phyloP scores from a whole-genome alignment of 2,329 filamentous ascomycete genomes.

The Hypoxylon sp. region DNA sequence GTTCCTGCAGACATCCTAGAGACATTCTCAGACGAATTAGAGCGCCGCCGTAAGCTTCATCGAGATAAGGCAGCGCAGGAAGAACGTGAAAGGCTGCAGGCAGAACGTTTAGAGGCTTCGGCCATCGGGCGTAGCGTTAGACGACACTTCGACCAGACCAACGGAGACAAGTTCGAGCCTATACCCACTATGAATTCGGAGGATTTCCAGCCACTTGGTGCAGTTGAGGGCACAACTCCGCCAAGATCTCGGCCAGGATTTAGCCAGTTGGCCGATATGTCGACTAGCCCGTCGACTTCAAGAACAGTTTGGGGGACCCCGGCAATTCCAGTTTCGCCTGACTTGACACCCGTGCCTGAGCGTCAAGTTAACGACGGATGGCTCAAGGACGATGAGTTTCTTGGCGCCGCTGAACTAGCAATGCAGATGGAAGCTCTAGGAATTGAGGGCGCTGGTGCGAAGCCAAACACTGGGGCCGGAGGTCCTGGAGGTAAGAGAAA shows the following conservation, averaged over 20 bases:
- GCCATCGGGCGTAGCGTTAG: constrained; percentile 71
- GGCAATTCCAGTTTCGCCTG: constrained; percentile 73
- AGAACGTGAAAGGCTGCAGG: constrained; percentile 85
- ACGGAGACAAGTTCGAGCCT: constrained; percentile 59
- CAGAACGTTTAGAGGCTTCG: constrained; percentile 83
- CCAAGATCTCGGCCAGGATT: constrained; percentile 74
- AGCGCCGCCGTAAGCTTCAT: constrained; percentile 81
- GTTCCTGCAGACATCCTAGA: constrained; percentile 82
- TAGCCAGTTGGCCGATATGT: constrained; percentile 79
- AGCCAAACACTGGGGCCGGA: constrained; percentile 45
- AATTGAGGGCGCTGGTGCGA: constrained; percentile 52
- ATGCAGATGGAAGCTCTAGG: constrained; percentile 71
- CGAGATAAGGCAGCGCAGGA: constrained; percentile 87
- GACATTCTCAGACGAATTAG: constrained; percentile 82
- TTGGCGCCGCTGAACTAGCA: constrained; percentile 72
- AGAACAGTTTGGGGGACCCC: constrained; percentile 95
- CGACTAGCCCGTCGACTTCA: constrained; percentile 81
- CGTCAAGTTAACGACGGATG: constrained; percentile 80
- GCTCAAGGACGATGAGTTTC: constrained; percentile 84
- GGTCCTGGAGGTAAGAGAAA: constrained; percentile 70
- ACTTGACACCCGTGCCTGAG: constrained; percentile 60
- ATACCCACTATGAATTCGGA: constrained; percentile 64
- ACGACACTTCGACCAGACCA: constrained; percentile 56
- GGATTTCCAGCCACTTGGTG: constrained; percentile 75
- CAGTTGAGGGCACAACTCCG: constrained; percentile 66